Conservation (phyloP, 768 basidiomycete species). For the Hortiboletus flavorubellus region DNA sequence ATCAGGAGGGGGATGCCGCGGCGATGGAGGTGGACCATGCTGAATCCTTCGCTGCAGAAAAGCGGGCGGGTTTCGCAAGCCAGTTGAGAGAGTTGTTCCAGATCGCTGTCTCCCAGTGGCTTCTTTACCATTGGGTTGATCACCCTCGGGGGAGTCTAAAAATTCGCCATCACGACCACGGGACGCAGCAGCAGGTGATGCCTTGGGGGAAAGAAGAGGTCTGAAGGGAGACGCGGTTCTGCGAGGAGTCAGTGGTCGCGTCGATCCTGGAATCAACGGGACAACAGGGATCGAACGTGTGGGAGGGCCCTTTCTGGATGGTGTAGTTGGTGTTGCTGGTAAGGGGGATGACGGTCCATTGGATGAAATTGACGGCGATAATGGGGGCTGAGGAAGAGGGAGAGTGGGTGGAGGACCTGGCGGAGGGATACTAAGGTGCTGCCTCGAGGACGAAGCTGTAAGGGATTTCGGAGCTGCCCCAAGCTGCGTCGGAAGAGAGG, state of each 20-base stretch:
- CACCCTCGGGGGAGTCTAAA: neutral
- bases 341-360: neutral
- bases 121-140: slow-evolving; percentile 9
- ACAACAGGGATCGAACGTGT: slow-evolving; percentile 14
- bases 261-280: slow-evolving; percentile 7
- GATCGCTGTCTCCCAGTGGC: slow-evolving; percentile 15
- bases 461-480: slow-evolving; percentile 7
- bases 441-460: slow-evolving; percentile 19
- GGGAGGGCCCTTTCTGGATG: slow-evolving; percentile 12
- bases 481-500: slow-evolving; percentile 8
- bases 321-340: neutral
- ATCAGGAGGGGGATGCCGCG: slow-evolving; percentile 29
- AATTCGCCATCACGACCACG: slow-evolving; percentile 2
- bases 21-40: slow-evolving; percentile 22
- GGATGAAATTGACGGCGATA: slow-evolving; percentile 8
- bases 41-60: slow-evolving; percentile 32
- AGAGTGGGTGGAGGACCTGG: slow-evolving; percentile 31
- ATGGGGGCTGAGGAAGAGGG: slow-evolving; percentile 30
- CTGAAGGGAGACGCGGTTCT: slow-evolving; percentile 22
- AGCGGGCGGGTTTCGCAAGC: slow-evolving; percentile 17
- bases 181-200: neutral
- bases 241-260: slow-evolving; percentile 15
- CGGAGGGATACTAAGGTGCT: slow-evolving; percentile 28
- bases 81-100: slow-evolving; percentile 1
- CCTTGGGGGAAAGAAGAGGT: slow-evolving; percentile 18